Conservation (phyloP, 306 rosid species). For the Trichosanthes truncata region DNA sequence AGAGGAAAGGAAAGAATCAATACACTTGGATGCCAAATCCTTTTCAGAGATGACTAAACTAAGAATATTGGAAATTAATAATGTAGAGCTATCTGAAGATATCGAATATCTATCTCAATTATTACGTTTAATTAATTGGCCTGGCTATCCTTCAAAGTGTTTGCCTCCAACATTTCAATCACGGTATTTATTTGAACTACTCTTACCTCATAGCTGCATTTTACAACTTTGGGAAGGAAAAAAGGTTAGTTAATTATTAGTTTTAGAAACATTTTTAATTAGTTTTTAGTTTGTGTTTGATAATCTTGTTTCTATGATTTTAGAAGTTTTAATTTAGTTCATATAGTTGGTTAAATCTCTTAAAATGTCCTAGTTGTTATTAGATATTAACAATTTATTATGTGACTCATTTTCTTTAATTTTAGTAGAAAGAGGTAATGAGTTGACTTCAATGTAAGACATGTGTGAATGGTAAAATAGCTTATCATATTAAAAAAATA, state of each 20-base stretch:
- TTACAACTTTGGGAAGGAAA: not conserved
- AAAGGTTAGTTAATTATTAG: not conserved
- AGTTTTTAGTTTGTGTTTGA: not conserved
- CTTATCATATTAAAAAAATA: no score
- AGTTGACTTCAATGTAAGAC: no score
- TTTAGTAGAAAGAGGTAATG: no score
- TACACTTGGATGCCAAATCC: not conserved
- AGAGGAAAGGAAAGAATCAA: not conserved
- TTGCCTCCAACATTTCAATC: not conserved
- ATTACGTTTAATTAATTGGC: not conserved
- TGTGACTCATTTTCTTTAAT: no score
- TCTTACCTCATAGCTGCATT: not conserved
- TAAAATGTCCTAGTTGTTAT: no score
- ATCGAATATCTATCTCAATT: not conserved
- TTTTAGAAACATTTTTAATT: not conserved
- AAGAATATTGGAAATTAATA: slow-evolving; percentile 4
- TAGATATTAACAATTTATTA: no score
- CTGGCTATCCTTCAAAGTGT: not conserved
- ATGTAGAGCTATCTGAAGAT: not conserved
- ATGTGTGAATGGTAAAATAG: no score
- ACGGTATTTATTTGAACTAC: not conserved
- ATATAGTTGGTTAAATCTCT: no score
- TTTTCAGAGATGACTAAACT: slow-evolving; percentile 2
- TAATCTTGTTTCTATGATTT: not conserved
- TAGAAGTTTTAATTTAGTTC: no score